Evolutionary conservation across 441 rosid species (phyloP).

Genomic region (Flueggea neowawraea): DNA sequence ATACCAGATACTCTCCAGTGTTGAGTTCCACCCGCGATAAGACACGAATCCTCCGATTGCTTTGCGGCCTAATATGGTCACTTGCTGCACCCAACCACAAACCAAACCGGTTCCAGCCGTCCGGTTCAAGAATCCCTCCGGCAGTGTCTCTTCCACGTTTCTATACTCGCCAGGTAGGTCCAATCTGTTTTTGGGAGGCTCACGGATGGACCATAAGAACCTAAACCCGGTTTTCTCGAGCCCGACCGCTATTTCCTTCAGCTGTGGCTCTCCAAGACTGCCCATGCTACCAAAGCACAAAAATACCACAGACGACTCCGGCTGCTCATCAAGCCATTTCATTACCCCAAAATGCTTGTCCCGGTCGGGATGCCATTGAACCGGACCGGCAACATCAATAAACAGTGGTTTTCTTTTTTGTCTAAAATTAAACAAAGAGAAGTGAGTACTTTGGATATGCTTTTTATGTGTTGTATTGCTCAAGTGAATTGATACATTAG

Average conservation of each 20-base stretch:
- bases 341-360: background rate
- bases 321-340: constrained; percentile 30
- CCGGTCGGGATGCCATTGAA: background rate
- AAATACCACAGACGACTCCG: constrained; percentile 19
- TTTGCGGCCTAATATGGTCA: constrained; percentile 8
- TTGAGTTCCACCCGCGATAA: constrained; percentile 28
- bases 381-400: constrained; percentile 14
- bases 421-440: no score
- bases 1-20: constrained; percentile 25
- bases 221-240: constrained; percentile 14
- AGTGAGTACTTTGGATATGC: no score
- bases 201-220: constrained; percentile 22
- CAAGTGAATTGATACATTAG: no score
- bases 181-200: no score
- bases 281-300: constrained; percentile 30
- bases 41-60: constrained; percentile 28
- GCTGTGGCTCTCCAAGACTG: constrained; percentile 3
- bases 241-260: constrained; percentile 17
- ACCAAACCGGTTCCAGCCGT: constrained; percentile 18
- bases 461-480: no score
- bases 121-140: constrained; percentile 27
- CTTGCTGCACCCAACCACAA: constrained; percentile 34
- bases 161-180: constrained; percentile 1
- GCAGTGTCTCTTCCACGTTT: constrained; percentile 8
- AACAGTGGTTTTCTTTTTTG: no score